Evolutionary conservation across 1,284 basidiomycete species (phyloP), one percentile per base, ranked within the genome.

Genomic region (Ganoderma resinaceum): DNA sequence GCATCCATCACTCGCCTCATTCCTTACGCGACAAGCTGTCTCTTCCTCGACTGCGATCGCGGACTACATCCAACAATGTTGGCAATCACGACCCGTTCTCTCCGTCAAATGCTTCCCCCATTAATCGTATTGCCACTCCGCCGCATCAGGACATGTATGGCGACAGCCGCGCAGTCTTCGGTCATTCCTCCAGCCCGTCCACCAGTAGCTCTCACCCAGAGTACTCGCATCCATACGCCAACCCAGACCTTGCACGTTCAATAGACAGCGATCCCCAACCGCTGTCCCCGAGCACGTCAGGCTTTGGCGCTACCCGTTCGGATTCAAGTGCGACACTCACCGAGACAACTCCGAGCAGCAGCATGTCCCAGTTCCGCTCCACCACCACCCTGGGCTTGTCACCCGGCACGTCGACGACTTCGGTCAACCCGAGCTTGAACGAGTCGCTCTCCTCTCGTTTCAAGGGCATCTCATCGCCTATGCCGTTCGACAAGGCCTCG

Each of bases 171-270:
- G 73, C 74, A 4, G 65, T 69, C 16, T 69, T 75, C 20, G 70
- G 70, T 18, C 72, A 72, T 68, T 66, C 73, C 52, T 75, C 75
- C 26, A 72, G 74, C 11, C 74, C 72, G 57, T 68, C 76, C 9
- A 70, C 75, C 37, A 33, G 37, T 8, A 67, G 72, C 53, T 72
- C 71, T 23, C 72, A 73, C 42, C 69, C 76, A 7, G 75, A 77
- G 60, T 78, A 77, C 37, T 75, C 71, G 49, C 91, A 93, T 79
- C 92, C 92, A 46, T 94, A 93, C 75, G 92, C 92, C 64, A 92
- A 93, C 73, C 91, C 92, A 8, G 89, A 92, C 69, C 80, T 90
- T 18, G 74, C 74, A 31, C 73, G 72, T n/a, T 38, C 67, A 80
- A 83, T 58, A 72, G 79, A 67, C 46, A 75, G 62, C 80, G 71